phyloP scores from a whole-genome alignment of 805 yeast genomes.

The Cyberlindnera mrakii region DNA sequence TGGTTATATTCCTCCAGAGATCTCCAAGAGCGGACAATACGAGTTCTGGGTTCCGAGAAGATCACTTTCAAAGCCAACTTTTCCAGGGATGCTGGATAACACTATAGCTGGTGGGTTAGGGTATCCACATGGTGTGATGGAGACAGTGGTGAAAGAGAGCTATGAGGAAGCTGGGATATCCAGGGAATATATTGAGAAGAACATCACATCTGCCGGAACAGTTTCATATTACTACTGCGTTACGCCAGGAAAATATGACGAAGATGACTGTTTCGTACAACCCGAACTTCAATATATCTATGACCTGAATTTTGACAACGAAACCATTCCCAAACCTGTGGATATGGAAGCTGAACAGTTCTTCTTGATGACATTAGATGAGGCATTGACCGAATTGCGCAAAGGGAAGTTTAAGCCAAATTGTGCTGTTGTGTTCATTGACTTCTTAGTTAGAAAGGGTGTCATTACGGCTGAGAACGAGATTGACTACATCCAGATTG shows the following conservation, averaged over 20 bases:
- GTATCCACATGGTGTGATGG: conserved; percentile 65
- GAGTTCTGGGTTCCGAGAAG: conserved; percentile 84
- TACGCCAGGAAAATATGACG: conserved; percentile 26
- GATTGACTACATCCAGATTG: conserved; percentile 56
- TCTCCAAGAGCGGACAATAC: conserved; percentile 32
- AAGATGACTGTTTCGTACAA: conserved; percentile 58
- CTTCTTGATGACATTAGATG: conserved; percentile 51
- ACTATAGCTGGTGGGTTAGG: conserved; percentile 96
- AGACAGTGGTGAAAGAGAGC: conserved; percentile 81
- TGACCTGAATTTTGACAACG: conserved; percentile 52
- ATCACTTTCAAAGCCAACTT: conserved; percentile 73
- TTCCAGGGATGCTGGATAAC: conserved; percentile 87
- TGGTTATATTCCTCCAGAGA: conserved; percentile 57
- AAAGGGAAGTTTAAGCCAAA: conserved; percentile 80
- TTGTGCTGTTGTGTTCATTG: conserved; percentile 73
- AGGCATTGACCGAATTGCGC: conserved; percentile 44
- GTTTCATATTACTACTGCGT: conserved; percentile 58
- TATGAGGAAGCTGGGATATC: conserved; percentile 85
- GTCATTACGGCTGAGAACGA: conserved; percentile 59
- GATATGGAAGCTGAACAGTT: conserved; percentile 80
- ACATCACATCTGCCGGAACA: conserved; percentile 52
- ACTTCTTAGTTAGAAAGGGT: conserved; percentile 86
- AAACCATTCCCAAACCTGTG: conserved; percentile 46
- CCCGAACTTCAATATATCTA: conserved; percentile 85
- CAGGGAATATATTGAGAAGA: conserved; percentile 39